phyloP scores from a whole-genome alignment of 768 basidiomycete species.

The Nevesoporus exiguus region DNA sequence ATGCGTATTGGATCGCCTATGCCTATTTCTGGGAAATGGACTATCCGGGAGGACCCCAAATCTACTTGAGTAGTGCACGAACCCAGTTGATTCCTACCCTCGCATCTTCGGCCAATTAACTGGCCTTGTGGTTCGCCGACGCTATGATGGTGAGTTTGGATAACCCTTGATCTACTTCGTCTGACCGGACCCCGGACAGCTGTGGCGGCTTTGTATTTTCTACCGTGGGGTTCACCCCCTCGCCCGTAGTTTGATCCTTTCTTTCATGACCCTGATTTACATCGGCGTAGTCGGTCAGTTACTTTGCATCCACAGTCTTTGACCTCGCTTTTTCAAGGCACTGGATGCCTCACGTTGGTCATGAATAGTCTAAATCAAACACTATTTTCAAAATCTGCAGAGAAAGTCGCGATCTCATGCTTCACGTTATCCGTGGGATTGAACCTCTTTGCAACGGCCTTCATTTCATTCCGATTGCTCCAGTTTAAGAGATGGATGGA shows the following conservation, averaged over 20 bases:
- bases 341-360: background rate
- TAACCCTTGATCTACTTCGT: too few species aligned
- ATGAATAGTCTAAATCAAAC: background rate
- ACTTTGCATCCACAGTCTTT: background rate
- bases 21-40: background rate
- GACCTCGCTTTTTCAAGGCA: background rate
- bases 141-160: too few species aligned
- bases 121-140: too few species aligned
- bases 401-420: background rate
- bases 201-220: too few species aligned
- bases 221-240: background rate
- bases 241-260: background rate
- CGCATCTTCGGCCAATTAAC: too few species aligned
- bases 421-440: background rate
- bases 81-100: too few species aligned
- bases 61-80: background rate
- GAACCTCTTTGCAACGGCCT: background rate
- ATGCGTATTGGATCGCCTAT: background rate
- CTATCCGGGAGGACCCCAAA: background rate
- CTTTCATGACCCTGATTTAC: background rate
- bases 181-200: too few species aligned
- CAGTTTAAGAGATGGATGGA: background rate
- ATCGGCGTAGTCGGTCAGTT: background rate
- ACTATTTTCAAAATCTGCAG: background rate
- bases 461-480: background rate